Evolutionary conservation across 805 yeast genomes (phyloP).

Genomic region (Barnettozyma sucrosica): DNA sequence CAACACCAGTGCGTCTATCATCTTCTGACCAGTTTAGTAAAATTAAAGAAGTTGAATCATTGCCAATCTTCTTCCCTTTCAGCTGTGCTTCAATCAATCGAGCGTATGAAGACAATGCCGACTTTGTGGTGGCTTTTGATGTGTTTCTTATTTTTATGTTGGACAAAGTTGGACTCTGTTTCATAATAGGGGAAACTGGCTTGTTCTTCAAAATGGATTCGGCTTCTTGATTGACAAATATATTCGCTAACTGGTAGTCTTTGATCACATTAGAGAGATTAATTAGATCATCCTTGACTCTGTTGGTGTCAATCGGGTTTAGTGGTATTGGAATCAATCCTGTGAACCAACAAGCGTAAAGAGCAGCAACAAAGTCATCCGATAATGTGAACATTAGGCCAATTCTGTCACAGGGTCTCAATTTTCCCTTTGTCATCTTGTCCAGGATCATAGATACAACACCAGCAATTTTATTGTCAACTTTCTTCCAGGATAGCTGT

Average conservation of each 20-base stretch:
- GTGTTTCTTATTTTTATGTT: constrained; percentile 63
- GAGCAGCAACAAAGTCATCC: constrained; percentile 78
- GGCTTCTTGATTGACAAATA: constrained; percentile 74
- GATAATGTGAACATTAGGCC: constrained; percentile 80
- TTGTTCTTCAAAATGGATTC: constrained; percentile 67
- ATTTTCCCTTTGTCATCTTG: constrained; percentile 59
- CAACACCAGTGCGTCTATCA: constrained; percentile 53
- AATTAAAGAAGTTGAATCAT: constrained; percentile 44
- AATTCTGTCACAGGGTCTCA: constrained; percentile 67
- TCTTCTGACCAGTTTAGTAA: constrained; percentile 73
- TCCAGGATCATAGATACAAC: constrained; percentile 66
- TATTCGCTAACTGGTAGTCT: constrained; percentile 64
- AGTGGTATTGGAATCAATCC: constrained; percentile 78
- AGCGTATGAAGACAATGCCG: constrained; percentile 16
- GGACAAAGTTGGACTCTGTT: constrained; percentile 33
- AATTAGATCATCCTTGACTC: constrained; percentile 68
- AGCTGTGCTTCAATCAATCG: constrained; percentile 21
- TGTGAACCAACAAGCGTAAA: constrained; percentile 79
- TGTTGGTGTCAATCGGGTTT: constrained; percentile 58
- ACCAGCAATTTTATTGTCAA: constrained; percentile 72
- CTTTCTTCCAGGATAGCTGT: constrained; percentile 70
- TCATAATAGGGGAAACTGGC: constrained; percentile 53
- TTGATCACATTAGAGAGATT: constrained; percentile 59
- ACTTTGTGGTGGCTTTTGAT: constrained; percentile 41
- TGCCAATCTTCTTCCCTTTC: constrained; percentile 7